Evolutionary conservation across 2,329 filamentous ascomycete genomes (phyloP).

Genomic region (Tolypocladium ophioglossoides): DNA sequence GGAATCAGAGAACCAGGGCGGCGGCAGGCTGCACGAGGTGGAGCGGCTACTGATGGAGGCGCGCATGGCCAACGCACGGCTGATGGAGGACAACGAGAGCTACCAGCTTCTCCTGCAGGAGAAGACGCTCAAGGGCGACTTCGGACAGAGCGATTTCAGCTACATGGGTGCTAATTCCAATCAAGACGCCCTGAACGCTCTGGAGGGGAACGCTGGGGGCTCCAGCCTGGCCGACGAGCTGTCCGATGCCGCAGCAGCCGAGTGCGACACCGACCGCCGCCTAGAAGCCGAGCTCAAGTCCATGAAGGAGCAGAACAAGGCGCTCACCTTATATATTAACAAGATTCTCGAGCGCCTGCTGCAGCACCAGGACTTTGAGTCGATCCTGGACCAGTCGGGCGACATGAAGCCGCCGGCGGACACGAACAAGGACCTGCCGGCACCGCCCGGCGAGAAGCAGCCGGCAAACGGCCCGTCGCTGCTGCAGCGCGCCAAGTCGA

Average conservation of each 20-base stretch:
- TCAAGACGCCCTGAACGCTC: slow-evolving; percentile 52
- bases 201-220: slow-evolving; percentile 43
- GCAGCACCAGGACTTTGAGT: slow-evolving; percentile 89
- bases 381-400: slow-evolving; percentile 75
- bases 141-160: slow-evolving; percentile 72
- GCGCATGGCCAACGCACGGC: slow-evolving; percentile 86
- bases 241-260: slow-evolving; percentile 53
- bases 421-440: slow-evolving; percentile 75
- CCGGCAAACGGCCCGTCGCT: slow-evolving; percentile 33
- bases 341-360: slow-evolving; percentile 95
- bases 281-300: slow-evolving; percentile 71
- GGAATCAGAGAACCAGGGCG: slow-evolving; percentile 87
- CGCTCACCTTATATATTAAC: slow-evolving; percentile 94
- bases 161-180: slow-evolving; percentile 49
- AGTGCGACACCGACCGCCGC: slow-evolving; percentile 51
- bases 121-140: slow-evolving; percentile 91
- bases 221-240: slow-evolving; percentile 81
- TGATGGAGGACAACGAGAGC: slow-evolving; percentile 98
- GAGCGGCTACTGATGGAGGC: slow-evolving; percentile 84
- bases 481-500: slow-evolving; percentile 51
- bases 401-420: slow-evolving; percentile 36
- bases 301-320: slow-evolving; percentile 91
- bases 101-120: slow-evolving; percentile 92
- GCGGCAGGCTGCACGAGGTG: slow-evolving; percentile 78
- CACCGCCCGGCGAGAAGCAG: slow-evolving; percentile 40